phyloP scores from a whole-genome alignment of 352 stramenopile genomes.

The Pythium phragmitis region DNA sequence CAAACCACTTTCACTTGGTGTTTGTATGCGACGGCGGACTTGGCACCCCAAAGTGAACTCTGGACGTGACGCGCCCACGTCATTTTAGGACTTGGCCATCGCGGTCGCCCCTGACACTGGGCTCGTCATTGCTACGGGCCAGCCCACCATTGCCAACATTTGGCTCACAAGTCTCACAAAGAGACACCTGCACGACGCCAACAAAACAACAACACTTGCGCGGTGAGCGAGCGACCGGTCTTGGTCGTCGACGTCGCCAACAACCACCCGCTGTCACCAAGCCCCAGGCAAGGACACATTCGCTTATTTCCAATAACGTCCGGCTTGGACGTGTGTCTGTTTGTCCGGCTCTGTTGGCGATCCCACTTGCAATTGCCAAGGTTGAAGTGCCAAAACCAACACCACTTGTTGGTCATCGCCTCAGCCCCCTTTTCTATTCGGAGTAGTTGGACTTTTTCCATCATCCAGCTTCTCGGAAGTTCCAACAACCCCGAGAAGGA shows the following conservation, averaged over 20 bases:
- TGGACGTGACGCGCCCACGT: constrained; percentile 29
- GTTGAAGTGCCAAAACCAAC: not conserved
- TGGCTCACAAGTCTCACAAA: constrained; percentile 21
- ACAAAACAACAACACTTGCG: not conserved
- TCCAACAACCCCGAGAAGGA: not conserved
- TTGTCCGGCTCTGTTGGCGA: no score
- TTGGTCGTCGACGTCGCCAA: constrained; percentile 1
- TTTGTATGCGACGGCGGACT: constrained; percentile 15
- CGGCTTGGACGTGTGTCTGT: no score
- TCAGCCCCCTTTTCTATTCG: no score
- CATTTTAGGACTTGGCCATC: constrained; percentile 26
- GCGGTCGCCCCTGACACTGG: constrained; percentile 27
- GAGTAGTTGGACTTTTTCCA: not conserved
- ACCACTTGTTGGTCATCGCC: not conserved
- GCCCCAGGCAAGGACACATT: not conserved
- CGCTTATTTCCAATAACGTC: not conserved
- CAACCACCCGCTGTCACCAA: not conserved
- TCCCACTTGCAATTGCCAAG: no score
- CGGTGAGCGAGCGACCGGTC: not conserved
- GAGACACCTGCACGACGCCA: constrained; percentile 15
- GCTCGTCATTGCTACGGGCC: constrained; percentile 27
- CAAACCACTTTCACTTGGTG: not conserved
- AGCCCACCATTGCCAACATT: constrained; percentile 7
- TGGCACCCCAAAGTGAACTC: constrained; percentile 15
- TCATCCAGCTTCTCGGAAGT: not conserved